Evolutionary conservation across 2,329 filamentous ascomycete species (phyloP), one percentile per base, ranked within the genome.

Genomic region (Fusarium penzigii): DNA sequence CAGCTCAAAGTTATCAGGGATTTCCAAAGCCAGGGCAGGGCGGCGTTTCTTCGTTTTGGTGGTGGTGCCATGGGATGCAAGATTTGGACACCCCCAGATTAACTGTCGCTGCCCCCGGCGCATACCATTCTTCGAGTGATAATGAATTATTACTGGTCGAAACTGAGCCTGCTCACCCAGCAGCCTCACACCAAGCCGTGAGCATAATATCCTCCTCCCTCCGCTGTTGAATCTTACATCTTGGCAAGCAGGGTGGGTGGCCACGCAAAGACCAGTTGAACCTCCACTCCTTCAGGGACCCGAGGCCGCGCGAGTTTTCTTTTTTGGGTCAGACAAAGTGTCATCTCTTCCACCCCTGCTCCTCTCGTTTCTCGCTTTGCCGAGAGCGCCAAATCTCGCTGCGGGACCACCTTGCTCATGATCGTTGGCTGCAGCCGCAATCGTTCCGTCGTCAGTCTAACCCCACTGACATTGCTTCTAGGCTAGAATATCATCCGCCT

Each of bases 151-250:
- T 51, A 65, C 53, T 63, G 62, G 63, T 42, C 49, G 48, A 16
- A 17, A 9, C 44, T 44, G 17, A 43, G 29, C 17, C 16, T 13
- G 11, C 29, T 40, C 39, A 17, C 17, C 29, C 44, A 49, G 50
- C 68, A 64, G 44, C 39, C 40, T 29, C 44, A 66, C 66, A 46
- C 66, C 66, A 49, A 39, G 45, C 61, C 63, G 61, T 65, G 55
- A 38, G 36, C 48, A 44, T 39, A 62, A 62, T 54, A 51, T 69
- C 66, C 65, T 65, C 60, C 61, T 63, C 66, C 68, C 64, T 67
- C 68, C 66, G 52, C 67, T 61, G 36, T 32, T 44, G 44, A 45
- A 55, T 60, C 51, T 54, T 48, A 57, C 61, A 61, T 64, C 56
- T 57, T 47, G 58, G 65, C 58, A 52, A 55, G 57, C 62, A 68